Conservation (phyloP, 108 stramenopile genomes). For the Thalassiosira profunda region DNA sequence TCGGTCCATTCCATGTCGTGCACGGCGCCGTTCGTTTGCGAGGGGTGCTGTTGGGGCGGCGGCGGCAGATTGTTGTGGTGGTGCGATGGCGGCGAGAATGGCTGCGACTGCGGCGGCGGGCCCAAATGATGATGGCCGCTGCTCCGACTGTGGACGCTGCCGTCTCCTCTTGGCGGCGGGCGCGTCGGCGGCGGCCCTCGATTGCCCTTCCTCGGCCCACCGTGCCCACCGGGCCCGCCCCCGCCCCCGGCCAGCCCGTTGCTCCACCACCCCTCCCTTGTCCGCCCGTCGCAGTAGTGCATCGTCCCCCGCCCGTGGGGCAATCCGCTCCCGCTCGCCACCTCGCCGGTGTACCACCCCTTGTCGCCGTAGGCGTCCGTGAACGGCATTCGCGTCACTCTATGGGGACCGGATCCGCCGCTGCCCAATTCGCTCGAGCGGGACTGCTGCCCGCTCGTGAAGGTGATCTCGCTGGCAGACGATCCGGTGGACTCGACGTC, state of each 20-base stretch:
- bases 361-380: constrained; percentile 83
- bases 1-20: constrained; percentile 28
- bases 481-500: constrained; percentile 29
- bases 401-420: constrained; percentile 36
- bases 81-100: background rate
- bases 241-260: constrained; percentile 22
- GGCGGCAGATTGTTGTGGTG: background rate
- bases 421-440: background rate
- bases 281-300: constrained; percentile 47
- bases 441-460: constrained; percentile 20
- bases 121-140: background rate
- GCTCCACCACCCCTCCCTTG: constrained; percentile 33
- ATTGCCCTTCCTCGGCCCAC: background rate
- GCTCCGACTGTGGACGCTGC: background rate
- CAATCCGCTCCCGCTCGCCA: constrained; percentile 70
- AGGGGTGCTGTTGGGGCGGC: background rate
- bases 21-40: background rate
- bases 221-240: background rate
- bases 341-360: constrained; percentile 79
- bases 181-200: background rate
- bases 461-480: constrained; percentile 38
- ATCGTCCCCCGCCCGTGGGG: constrained; percentile 70
- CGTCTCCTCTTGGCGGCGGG: background rate
- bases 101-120: background rate
- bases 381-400: constrained; percentile 50